Conservation (phyloP, 208 protist genomes). For the Leishmania aethiopica region DNA sequence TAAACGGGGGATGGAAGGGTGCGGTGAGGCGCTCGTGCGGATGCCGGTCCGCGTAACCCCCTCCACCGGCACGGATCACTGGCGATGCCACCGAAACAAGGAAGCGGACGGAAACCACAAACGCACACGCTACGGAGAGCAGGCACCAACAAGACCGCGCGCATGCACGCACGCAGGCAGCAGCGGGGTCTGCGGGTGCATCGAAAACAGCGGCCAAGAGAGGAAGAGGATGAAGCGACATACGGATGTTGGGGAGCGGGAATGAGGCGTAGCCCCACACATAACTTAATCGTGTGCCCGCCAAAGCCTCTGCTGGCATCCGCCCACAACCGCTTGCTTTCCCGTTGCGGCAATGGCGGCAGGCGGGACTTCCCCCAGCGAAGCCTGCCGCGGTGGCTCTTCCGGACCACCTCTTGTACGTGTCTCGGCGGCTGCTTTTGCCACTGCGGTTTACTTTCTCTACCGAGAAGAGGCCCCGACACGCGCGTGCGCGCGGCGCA, state of each 20-base stretch:
- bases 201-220: neutral
- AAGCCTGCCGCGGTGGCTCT: neutral
- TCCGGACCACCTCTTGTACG: neutral
- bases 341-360: neutral
- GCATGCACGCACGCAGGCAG: neutral
- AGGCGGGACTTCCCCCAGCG: neutral
- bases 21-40: neutral
- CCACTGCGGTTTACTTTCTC: neutral
- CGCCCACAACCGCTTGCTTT: neutral
- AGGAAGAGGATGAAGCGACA: neutral
- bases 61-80: neutral
- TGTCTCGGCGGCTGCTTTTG: neutral
- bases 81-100: neutral
- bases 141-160: neutral
- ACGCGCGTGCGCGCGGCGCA: too few species aligned
- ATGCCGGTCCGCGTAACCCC: neutral
- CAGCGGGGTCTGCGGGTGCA: neutral
- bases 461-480: neutral
- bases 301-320: neutral
- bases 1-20: neutral
- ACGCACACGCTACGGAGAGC: neutral
- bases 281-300: neutral
- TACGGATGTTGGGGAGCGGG: neutral
- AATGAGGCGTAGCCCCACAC: neutral
- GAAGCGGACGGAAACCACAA: neutral